Conservation (phyloP, 2,329 filamentous ascomycete genomes). For the Gaeumannomyces sp. region DNA sequence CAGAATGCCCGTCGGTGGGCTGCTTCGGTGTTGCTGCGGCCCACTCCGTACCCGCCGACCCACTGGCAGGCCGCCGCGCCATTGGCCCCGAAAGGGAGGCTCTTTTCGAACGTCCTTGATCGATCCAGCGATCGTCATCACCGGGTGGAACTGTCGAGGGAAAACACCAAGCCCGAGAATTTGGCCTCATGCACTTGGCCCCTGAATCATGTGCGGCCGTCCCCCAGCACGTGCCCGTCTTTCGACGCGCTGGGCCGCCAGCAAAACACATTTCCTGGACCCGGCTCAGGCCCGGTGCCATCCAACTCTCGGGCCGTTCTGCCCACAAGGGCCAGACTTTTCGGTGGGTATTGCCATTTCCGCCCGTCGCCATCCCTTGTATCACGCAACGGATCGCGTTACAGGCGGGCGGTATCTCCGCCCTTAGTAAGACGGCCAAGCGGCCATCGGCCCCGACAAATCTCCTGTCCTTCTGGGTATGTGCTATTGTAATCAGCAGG, state of each 20-base stretch:
- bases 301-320: neutral
- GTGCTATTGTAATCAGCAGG: neutral
- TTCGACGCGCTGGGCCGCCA: too few relatives aligned
- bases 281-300: too few relatives aligned
- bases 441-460: neutral
- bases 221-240: too few relatives aligned
- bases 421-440: neutral
- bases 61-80: neutral
- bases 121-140: too few relatives aligned
- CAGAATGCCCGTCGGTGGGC: too few relatives aligned
- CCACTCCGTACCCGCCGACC: neutral
- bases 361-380: neutral
- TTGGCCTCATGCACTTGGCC: neutral
- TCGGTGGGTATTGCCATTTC: neutral
- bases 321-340: neutral
- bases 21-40: neutral
- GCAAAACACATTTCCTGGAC: too few relatives aligned
- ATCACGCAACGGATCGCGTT: neutral
- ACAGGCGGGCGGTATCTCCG: neutral
- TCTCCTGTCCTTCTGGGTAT: neutral
- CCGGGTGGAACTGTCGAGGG: too few relatives aligned
- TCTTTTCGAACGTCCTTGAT: neutral
- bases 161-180: neutral
- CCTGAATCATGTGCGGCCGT: neutral
- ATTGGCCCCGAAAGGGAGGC: neutral